Base-by-base conservation (phyloP, 208 protist species). In the Angomonas deanei region DNA sequence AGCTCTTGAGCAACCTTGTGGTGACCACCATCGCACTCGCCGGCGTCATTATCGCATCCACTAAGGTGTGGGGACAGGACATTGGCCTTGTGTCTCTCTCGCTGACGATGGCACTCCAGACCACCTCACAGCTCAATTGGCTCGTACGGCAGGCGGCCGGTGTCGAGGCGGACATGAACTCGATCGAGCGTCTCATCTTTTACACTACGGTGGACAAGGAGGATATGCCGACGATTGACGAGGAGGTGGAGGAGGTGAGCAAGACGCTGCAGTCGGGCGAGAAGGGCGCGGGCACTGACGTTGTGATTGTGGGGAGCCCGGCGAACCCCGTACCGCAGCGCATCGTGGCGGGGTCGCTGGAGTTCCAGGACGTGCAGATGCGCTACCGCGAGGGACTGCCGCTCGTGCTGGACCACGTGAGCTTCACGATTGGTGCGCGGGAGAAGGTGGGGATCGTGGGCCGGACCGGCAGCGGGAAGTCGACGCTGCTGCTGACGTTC, bases 141-240 rank as follows among this genome's bases (percentile, higher is more conserved):
- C 59, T 93, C 17, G 74, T 93, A 52, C 71, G 76, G 13, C 59
- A 78, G 19, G 64, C 72, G 11, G 78, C 80, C 3, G 54, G 53
- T 0, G 52, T 92, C 31, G 88, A 96, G 66, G 80, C 85, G 31
- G 55, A 88, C 49, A 93, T 96, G 88, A 96, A 91, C 69, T 78
- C 68, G 57, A 81, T 93, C 15, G 88, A 96, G 72, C 72, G 91
- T 31, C 68, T 91, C 21, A 34, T 85, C n/a, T 66, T 92, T 68
- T 97, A 94, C 74, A 90, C 68, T 15, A 48, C 72, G 26, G 52
- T 81, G 52, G 33, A 38, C 15, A 48, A 26, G 24, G 23, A 60
- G 23, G 54, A n/a, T n/a, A n/a, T n/a, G n/a, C n/a, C 27, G 23
- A 6, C 11, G 11, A 31, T n/a, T 8, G 13, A 31, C 49, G 26